Percentiles rank a stretch among this genome's conserved stretches.
These are phyloP conservation scores for Dothideomycetes sp. DNA, from an alignment of 2,329 filamentous ascomycete genomes.

Conservation along the genomic window DNA sequence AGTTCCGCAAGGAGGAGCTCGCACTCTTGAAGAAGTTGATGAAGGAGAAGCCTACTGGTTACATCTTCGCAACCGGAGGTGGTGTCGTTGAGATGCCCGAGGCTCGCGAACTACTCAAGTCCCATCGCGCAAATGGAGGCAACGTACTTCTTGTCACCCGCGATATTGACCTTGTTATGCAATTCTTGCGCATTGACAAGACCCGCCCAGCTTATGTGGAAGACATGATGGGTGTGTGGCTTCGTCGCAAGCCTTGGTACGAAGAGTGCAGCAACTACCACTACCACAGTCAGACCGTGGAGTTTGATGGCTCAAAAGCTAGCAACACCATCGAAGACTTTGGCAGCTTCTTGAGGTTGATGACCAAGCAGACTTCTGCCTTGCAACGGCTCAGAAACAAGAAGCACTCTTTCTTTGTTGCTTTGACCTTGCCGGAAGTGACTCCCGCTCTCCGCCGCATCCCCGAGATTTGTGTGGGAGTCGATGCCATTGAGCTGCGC, in stretches of 20 bases:
- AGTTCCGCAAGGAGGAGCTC: constrained; percentile 72
- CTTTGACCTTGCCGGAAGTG: constrained; percentile 72
- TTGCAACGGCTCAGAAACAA: constrained; percentile 52
- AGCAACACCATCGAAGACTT: constrained; percentile 55
- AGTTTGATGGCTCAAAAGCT: constrained; percentile 21
- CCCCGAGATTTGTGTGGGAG: constrained; percentile 65
- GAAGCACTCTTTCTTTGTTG: constrained; percentile 79
- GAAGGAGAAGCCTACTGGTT: constrained; percentile 59
- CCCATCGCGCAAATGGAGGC: constrained; percentile 66
- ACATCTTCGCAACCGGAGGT: constrained; percentile 89
- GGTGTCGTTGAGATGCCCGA: constrained; percentile 81
- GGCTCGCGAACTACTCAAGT: constrained; percentile 62
- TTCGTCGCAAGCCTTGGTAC: constrained; percentile 81
- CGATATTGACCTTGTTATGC: constrained; percentile 76
- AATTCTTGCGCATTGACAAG: constrained; percentile 81
- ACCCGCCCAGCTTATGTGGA: constrained; percentile 85
- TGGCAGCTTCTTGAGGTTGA: constrained; percentile 56
- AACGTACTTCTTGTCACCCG: constrained; percentile 80
- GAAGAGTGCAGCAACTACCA: constrained; percentile 87
- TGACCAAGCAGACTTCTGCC: constrained; percentile 49
- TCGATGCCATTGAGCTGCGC: constrained; percentile 88
- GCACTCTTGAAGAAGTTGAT: constrained; percentile 62
- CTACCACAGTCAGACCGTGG: constrained; percentile 69
- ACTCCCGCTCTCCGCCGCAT: constrained; percentile 52
- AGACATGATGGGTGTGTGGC: constrained; percentile 84